Base-by-base conservation (phyloP, 2,329 filamentous ascomycete species). In the Helminthosporium solani region DNA sequence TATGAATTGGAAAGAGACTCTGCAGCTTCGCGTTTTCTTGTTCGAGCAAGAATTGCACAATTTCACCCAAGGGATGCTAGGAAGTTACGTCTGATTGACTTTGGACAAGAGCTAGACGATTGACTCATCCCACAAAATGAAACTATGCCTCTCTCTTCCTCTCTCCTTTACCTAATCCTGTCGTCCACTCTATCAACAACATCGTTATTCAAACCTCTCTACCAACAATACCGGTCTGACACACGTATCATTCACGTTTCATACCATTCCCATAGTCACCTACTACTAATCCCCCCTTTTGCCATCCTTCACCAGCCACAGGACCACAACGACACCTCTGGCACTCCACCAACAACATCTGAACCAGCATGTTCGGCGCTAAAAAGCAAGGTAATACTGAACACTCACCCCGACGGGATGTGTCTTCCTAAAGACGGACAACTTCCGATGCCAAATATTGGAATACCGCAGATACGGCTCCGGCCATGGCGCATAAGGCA, bases 11-110 rank as follows among this genome's bases (percentile, higher is more conserved):
- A 72, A 21, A 67, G 71, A 27, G 78, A 81, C 45, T 78, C 76
- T 30, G 78, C 78, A 12, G 74, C 75, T 14, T 75, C 76, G 6
- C 69, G 78, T 34, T 81, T 81, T 50, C 60, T 81, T 27, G 74
- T 81, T 14, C 70, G 76, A 54, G 76, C 77, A 9, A 81, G 78
- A 58, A 73, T 81, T 45, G 78, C 78, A 12, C 77, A 80, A 49
- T 79, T 79, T 40, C 76, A 81, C 58, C 77, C 78, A 1, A 75
- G 74, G 47, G 77, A 81, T 64, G 78, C 78, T 14, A 68, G 69
- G 47, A 74, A 73, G 49, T 54, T 81, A 49, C 72, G 78, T 25
- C 58, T 81, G 52, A 75, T 81, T 49, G 78, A 81, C 59, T 80
- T 81, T 64, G 76, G 75, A 23, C 54, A 64, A 25, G 68, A 68